A percentile compares a stretch with the other conserved stretches of the same genome.
These are phyloP conservation scores for Phialemonium atrogriseum DNA, from an alignment of 2,329 filamentous ascomycete genomes.

Conservation along the genomic window DNA sequence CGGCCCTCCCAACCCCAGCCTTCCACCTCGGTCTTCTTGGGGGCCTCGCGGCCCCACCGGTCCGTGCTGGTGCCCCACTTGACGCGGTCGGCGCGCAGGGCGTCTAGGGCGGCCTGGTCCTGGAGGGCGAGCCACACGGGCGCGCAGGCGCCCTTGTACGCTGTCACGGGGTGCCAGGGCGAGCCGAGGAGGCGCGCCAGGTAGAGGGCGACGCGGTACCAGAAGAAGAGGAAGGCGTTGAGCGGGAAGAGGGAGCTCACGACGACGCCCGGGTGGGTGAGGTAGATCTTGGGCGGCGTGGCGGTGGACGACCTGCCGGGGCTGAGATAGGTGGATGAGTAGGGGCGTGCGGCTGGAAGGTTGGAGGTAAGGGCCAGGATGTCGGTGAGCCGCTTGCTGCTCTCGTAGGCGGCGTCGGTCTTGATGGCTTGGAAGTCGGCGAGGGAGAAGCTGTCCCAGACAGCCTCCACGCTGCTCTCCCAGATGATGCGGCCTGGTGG, in stretches of 20 bases:
- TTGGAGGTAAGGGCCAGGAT: conserved; percentile 66
- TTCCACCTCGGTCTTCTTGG: conserved; percentile 73
- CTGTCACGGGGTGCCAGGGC: conserved; percentile 75
- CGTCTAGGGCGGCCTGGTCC: conserved; percentile 53
- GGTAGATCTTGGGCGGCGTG: conserved; percentile 41
- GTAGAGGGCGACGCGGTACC: conserved; percentile 61
- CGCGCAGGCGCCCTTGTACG: conserved; percentile 69
- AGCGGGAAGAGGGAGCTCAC: conserved; percentile 75
- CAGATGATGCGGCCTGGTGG: conserved; percentile 67
- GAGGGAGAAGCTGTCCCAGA: conserved; percentile 42
- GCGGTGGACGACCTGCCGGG: conserved; percentile 16
- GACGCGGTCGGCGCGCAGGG: conserved; percentile 39
- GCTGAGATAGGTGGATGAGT: conserved; percentile 49
- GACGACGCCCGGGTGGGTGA: conserved; percentile 81
- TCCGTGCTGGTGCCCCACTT: conserved; percentile 84
- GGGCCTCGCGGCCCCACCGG: conserved; percentile 45
- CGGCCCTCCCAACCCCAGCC: conserved; percentile 72
- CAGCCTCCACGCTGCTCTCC: conserved; percentile 74
- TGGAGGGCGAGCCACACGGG: conserved; percentile 73
- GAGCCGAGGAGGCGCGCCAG: conserved; percentile 72
- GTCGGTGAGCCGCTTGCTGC: conserved; percentile 80
- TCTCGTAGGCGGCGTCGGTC: conserved; percentile 65
- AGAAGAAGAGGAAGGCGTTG: conserved; percentile 57
- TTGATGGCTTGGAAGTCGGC: conserved; percentile 70
- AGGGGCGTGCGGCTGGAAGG: conserved; percentile 53